phyloP scores from a whole-genome alignment of 1,284 basidiomycete species.

The Tausonia pullulans region DNA sequence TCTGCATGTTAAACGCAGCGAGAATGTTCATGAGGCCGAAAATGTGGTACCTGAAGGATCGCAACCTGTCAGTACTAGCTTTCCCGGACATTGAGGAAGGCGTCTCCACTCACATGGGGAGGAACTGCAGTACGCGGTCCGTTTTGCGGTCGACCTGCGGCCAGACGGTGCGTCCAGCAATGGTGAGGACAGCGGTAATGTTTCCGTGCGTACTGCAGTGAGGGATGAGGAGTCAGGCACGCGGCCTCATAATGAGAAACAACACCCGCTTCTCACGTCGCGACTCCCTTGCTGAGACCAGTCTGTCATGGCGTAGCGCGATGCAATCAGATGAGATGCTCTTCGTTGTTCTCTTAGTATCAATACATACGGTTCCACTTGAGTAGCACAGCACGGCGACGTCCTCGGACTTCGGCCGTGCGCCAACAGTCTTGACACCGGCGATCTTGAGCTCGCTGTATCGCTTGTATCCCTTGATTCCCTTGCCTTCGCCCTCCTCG shows the following conservation, averaged over 20 bases:
- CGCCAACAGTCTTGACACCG: not conserved
- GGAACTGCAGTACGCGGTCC: not conserved
- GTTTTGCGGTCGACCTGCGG: not conserved
- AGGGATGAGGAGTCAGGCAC: too few relatives aligned
- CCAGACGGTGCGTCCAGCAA: slow-evolving; percentile 44
- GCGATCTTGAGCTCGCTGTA: not conserved
- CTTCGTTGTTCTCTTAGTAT: slow-evolving; percentile 42
- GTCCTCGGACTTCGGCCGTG: slow-evolving; percentile 34
- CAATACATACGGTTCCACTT: slow-evolving; percentile 41
- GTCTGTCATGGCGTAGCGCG: slow-evolving; percentile 19
- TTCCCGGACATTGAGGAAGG: too few relatives aligned
- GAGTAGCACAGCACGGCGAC: slow-evolving; percentile 49
- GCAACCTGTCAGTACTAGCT: too few relatives aligned
- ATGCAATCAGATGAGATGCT: slow-evolving; percentile 37
- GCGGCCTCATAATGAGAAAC: too few relatives aligned
- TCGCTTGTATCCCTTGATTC: not conserved
- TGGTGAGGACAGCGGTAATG: slow-evolving; percentile 32
- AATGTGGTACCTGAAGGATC: slow-evolving; percentile 37
- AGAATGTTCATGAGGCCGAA: slow-evolving; percentile 50
- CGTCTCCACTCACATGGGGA: not conserved
- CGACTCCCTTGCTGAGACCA: slow-evolving; percentile 1
- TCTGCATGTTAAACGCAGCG: slow-evolving; percentile 17
- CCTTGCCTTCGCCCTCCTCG: not conserved
- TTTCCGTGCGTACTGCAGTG: slow-evolving; percentile 21
- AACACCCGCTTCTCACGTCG: slow-evolving; percentile 11